These are phyloP conservation scores for Meripilus lineatus DNA, from an alignment of 1,284 basidiomycete genomes.

Conservation along the genomic window DNA sequence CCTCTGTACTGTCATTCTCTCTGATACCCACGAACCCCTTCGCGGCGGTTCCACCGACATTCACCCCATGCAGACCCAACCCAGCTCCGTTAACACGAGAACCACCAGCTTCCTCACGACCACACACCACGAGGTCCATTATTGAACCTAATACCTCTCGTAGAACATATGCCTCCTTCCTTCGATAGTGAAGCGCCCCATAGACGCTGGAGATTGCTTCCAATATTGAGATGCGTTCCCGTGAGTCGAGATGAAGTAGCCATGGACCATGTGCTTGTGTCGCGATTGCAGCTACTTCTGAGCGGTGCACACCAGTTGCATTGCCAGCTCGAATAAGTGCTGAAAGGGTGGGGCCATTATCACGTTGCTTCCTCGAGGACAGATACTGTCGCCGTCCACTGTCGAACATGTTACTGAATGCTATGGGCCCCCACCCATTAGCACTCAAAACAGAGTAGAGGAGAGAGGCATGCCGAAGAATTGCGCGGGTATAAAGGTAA, in stretches of 20 bases:
- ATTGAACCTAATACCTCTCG: constrained; percentile 79
- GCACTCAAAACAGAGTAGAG: constrained; percentile 78
- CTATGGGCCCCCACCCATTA: constrained; percentile 82
- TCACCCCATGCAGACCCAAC: constrained; percentile 40
- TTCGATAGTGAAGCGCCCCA: constrained; percentile 70
- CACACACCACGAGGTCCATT: constrained; percentile 76
- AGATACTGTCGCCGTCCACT: constrained; percentile 33
- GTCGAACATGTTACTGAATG: constrained; percentile 73
- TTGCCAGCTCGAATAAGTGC: constrained; percentile 57
- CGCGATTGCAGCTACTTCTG: constrained; percentile 58
- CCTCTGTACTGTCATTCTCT: constrained; percentile 66
- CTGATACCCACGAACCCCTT: constrained; percentile 63
- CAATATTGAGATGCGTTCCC: constrained; percentile 69
- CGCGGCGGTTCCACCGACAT: constrained; percentile 20
- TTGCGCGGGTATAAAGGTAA: constrained; percentile 59
- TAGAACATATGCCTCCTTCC: constrained; percentile 85
- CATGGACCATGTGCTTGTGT: constrained; percentile 79
- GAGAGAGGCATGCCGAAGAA: constrained; percentile 65
- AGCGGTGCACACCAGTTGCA: constrained; percentile 65
- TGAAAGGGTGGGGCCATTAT: too few relatives aligned
- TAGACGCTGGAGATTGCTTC: constrained; percentile 72
- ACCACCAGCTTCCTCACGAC: constrained; percentile 60
- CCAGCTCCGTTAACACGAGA: constrained; percentile 32
- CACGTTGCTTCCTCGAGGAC: too few relatives aligned
- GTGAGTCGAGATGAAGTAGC: constrained; percentile 74